Base-by-base conservation (phyloP, 192 early-diverging fungal genomes). In the Dispira simplex region DNA sequence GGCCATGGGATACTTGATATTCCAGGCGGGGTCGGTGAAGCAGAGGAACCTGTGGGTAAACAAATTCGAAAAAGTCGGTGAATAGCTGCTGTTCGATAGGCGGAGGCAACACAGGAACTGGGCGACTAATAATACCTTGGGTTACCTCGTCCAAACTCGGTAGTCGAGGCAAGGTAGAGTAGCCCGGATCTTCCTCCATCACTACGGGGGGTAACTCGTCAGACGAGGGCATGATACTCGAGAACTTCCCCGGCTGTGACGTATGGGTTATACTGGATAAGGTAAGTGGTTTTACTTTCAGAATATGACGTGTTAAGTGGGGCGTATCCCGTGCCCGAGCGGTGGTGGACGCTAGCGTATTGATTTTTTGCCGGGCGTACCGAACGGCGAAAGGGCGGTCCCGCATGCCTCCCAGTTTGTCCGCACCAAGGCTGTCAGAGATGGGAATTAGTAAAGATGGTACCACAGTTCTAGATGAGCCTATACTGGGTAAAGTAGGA, bases 21-120 rank as follows among this genome's bases (percentile, higher is more conserved):
- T 26, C 18, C 23, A 58, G 18, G 56, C 27, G 26, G 26, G 56
- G 21, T 39, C 56, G 21, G 28, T 58, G 56, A 39, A 58, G 16
- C 16, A 58, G 18, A 39, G 56, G 56, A 39, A 58, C 39, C 26
- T 58, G 56, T 0, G 56, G 56, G 26, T 25, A 18, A 12, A 58
- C 26, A 26, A 26, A 58, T 27, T 58, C 56, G 28, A 58, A 58
- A 39, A 32, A 58, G 27, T 58, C 56, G 28, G 56, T 58, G 56
- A 58, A 39, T 21, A 58, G 56, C 28, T 58, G 56, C 3, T 23
- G 48, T 20, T 16, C 18, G 48, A 51, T 16, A 51, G 18, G 18
- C 18, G 48, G 48, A 23, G 48, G 48, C 48, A 51, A 39, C 32
- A 39, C 32, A 39, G 32, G 32, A 6, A 6, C 32, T 1, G 32